Base-by-base conservation (phyloP, 768 basidiomycete species). In the Holtermanniella nyarrowii region DNA sequence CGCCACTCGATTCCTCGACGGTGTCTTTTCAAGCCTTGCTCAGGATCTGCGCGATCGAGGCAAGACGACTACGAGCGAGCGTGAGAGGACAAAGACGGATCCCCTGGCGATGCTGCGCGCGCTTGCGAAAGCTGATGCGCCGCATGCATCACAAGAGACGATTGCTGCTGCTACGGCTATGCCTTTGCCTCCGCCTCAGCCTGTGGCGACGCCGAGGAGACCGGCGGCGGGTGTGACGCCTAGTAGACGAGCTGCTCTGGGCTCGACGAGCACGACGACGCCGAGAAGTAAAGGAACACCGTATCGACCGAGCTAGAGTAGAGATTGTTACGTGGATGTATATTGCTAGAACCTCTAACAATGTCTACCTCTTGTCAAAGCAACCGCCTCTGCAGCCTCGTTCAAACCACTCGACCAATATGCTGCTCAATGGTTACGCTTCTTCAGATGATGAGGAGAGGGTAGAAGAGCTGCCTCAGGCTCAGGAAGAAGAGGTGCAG, bases 371-470 rank as follows among this genome's bases (percentile, higher is more conserved):
- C n/a, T n/a, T n/a, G n/a, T n/a, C n/a, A n/a, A n/a, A n/a, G n/a
- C n/a, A n/a, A n/a, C n/a, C n/a, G n/a, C n/a, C n/a, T n/a, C n/a
- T n/a, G n/a, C n/a, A n/a, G n/a, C n/a, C n/a, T n/a, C n/a, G n/a
- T n/a, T n/a, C n/a, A n/a, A n/a, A n/a, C n/a, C n/a, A n/a, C n/a
- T n/a, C n/a, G n/a, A n/a, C n/a, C n/a, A n/a, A n/a, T n/a, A n/a
- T n/a, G n/a, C 59, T 68, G 1, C 48, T 68, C 16, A 23, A 63
- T 21, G 66, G 62, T 26, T 71, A 71, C 58, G 65, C 44, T 1
- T 71, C 69, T 20, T 71, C 69, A 2, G 69, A 71, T 50, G 69
- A 71, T 26, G 69, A 67, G 39, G 49, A 50, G 22, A n/a, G 27
- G 48, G 31, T 47, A 54, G 53, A 12, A 42, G 51, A 45, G 26